Percentiles rank a stretch among this genome's conserved stretches.
Conservation (phyloP, 805 yeast species). For the Saturnispora quitensis region DNA sequence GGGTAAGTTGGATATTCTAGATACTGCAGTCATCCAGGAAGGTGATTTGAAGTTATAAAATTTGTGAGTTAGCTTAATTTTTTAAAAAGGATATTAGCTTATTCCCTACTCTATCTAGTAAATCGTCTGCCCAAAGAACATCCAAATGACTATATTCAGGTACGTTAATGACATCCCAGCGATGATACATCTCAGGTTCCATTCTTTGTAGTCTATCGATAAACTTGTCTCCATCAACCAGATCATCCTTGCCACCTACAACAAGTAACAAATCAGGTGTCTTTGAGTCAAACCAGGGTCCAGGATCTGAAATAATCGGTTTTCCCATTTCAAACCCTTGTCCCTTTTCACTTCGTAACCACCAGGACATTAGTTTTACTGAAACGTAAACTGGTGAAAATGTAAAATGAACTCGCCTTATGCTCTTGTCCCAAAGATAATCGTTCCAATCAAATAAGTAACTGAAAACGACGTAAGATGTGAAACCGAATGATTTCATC, state of each 20-base stretch:
- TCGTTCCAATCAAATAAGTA: conserved; percentile 86
- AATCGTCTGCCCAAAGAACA: conserved; percentile 86
- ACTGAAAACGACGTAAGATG: conserved; percentile 77
- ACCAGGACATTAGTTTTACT: conserved; percentile 82
- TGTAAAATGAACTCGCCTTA: conserved; percentile 67
- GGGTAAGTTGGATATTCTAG: conserved; percentile 35
- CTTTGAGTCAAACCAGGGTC: conserved; percentile 43
- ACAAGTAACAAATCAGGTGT: conserved; percentile 59
- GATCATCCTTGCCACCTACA: conserved; percentile 61
- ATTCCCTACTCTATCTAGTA: conserved; percentile 53
- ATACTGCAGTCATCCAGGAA: conserved; percentile 24
- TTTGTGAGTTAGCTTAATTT: not conserved
- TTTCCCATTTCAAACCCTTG: conserved; percentile 35
- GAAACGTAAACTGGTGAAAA: conserved; percentile 83
- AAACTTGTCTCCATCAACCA: conserved; percentile 69
- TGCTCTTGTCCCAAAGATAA: conserved; percentile 55
- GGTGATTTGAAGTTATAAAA: conserved; percentile 11
- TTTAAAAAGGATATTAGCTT: conserved; percentile 30
- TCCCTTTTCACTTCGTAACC: conserved; percentile 53
- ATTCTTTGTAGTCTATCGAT: conserved; percentile 50
- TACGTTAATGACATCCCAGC: conserved; percentile 35
- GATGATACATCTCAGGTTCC: conserved; percentile 40
- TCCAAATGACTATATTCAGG: conserved; percentile 77
- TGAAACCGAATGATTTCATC: conserved; percentile 45
- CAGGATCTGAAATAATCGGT: conserved; percentile 43